Evolutionary conservation across 352 stramenopile genomes (phyloP), one percentile per base, ranked within the genome.

Genomic region (Phytophthora litchii): DNA sequence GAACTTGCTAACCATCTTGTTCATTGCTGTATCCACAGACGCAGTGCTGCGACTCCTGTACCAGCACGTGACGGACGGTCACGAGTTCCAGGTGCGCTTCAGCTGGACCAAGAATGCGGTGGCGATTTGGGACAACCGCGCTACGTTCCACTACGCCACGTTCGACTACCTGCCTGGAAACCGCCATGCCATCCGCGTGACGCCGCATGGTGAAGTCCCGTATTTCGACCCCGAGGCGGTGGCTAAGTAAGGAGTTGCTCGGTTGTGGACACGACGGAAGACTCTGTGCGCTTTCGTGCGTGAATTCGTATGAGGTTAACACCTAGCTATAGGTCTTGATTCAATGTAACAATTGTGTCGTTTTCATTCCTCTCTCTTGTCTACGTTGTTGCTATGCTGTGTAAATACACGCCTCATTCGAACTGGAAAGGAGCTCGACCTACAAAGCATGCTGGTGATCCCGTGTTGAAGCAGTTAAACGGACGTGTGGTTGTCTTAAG

Each of bases 21-120:
- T 27, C 21, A 7, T 20, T 44, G 5, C 2, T 44, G 20, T 25
- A 13, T 34, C 23, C 23, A n/a, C 38, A 66, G 58, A 54, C 14
- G 58, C 58, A 8, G 58, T 66, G 42, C 35, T 66, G n/a, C 44
- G 32, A 27, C 50, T 66, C 3, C 35, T 66, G 58, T 66, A 66
- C 29, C 32, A 66, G 16, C 49, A 65, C 41, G 49, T 60, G 14
- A 55, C 35, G 10, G 58, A 55, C 8, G 58, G 58, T 4, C 58
- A 66, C 13, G 58, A 66, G 34, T 66, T 61, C 41, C 58, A 66
- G 7, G 58, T 66, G 34, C 58, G 58, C 17, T 66, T 66, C 49
- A 43, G 50, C 34, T 66, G 58, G 58, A 61, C 50, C n/a, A 66
- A 66, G 58, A 66, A 66, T 43, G 58, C 58, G 3, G 58, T 66